Conservation (phyloP, 139 green algal genomes). For the Tetradesmus obliquus region DNA sequence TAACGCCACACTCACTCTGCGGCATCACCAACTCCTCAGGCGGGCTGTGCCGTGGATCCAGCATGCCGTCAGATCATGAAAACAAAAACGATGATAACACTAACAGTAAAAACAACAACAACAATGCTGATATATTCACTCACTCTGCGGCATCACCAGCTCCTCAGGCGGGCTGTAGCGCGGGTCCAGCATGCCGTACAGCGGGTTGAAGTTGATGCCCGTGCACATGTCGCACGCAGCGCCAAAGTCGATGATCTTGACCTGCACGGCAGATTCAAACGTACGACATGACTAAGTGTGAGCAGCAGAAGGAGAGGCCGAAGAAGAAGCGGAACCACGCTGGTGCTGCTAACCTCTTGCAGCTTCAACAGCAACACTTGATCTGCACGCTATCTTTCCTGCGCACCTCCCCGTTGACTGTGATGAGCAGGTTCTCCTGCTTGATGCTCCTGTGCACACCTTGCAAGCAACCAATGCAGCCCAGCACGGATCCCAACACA, state of each 20-base stretch:
- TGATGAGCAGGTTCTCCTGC: slow-evolving; percentile 90
- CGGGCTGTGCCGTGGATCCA: slow-evolving; percentile 88
- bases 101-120: background rate
- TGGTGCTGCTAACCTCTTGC: background rate
- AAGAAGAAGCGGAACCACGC: background rate
- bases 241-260: slow-evolving; percentile 97
- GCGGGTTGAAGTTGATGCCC: slow-evolving; percentile 95
- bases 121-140: background rate
- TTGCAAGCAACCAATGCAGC: no score
- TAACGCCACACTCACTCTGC: slow-evolving; percentile 59
- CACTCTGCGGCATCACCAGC: slow-evolving; percentile 88
- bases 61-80: slow-evolving; percentile 55
- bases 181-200: slow-evolving; percentile 90
- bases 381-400: background rate
- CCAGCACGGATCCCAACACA: no score
- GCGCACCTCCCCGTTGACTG: slow-evolving; percentile 63
- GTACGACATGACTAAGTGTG: slow-evolving; percentile 30
- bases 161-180: slow-evolving; percentile 92
- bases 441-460: slow-evolving; percentile 91
- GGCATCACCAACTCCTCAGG: slow-evolving; percentile 93
- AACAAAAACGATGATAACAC: background rate
- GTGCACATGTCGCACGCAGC: slow-evolving; percentile 92
- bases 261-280: slow-evolving; percentile 25
- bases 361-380: no score
- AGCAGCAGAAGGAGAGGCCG: no score